Evolutionary conservation across 208 protist genomes (phyloP), one percentile per base, ranked within the genome.

Genomic region (Crithidia expoeki): DNA sequence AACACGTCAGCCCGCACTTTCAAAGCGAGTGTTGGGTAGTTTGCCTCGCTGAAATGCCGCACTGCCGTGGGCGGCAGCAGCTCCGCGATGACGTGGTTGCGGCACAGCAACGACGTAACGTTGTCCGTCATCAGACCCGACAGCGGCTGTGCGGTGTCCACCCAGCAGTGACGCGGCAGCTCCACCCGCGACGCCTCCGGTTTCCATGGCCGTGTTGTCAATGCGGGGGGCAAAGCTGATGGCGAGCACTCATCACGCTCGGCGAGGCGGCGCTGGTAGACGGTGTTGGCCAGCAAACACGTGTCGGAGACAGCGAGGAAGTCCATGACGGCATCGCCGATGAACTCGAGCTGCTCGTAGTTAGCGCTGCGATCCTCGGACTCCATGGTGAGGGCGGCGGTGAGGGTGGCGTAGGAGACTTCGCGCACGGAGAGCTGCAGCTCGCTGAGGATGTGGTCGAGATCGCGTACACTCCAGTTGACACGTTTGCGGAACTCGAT

Each of bases 291-390:
- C 25, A 65, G 68, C 40, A 67, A 53, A 36, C 52, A 86, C 44
- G 55, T 68, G 42, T 90, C 87, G 14, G 81, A 47, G 7, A 63
- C 33, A 21, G 88, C 84, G 36, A 93, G 9, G 52, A 86, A 84
- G 73, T 90, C 84, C 83, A 93, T 80, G 55, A 93, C 49, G 10
- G 84, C 84, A 52, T 93, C 87, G 7, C 87, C 87, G 67, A 86
- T 81, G 59, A 87, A 88, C 61, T 93, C 81, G 6, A 90, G 69
- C 9, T 82, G 74, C 34, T 90, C 87, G 58, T 93, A 93, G 74
- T 88, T 93, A 14, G 4, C 34, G 17, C 42, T 33, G 27, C 57
- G 68, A 38, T 88, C 74, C 53, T 87, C 82, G 72, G 77, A 83
- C 70, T 87, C 74, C 34, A 71, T 81, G 25, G 86, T 92, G 44